Percentiles rank a stretch among this genome's conserved stretches.
These are phyloP conservation scores for Penicillium sp. DNA, from an alignment of 2,329 filamentous ascomycete species.

Conservation along the genomic window DNA sequence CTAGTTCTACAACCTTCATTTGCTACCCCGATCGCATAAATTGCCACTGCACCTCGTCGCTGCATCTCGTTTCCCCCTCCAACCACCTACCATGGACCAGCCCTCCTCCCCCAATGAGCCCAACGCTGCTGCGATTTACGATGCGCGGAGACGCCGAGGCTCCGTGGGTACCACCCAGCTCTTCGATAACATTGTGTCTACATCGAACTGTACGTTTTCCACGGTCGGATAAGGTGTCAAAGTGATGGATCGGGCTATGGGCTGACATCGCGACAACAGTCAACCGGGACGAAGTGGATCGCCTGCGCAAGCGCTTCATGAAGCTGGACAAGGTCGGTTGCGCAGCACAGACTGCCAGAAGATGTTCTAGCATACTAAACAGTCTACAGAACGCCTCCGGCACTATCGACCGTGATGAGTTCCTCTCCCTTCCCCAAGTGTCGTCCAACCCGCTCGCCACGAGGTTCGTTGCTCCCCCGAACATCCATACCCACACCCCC, in stretches of 20 bases:
- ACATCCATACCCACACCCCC: neutral
- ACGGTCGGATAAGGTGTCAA: neutral
- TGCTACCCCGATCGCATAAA: neutral
- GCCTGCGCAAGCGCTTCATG: conserved; percentile 96
- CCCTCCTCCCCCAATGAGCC: conserved; percentile 28
- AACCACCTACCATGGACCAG: conserved; percentile 31
- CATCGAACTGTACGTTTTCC: conserved; percentile 77
- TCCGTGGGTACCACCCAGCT: conserved; percentile 61
- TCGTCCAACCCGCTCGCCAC: conserved; percentile 96
- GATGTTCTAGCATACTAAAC: neutral
- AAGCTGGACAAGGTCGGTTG: conserved; percentile 85
- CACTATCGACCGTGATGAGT: conserved; percentile 97
- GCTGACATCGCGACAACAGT: conserved; percentile 54
- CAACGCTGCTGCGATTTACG: conserved; percentile 46
- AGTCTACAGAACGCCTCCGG: conserved; percentile 81
- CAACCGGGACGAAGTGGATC: conserved; percentile 94
- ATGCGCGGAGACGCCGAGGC: conserved; percentile 43
- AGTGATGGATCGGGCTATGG: neutral
- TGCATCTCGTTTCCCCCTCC: neutral
- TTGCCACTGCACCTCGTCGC: neutral
- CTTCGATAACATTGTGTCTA: conserved; percentile 93
- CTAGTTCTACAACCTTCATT: neutral
- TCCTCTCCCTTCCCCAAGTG: conserved; percentile 93
- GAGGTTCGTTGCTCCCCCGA: conserved; percentile 56
- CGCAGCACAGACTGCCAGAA: too few relatives aligned